Evolutionary conservation across 176 grass and related monocot species (phyloP).

Genomic region (Luzula sylvatica): DNA sequence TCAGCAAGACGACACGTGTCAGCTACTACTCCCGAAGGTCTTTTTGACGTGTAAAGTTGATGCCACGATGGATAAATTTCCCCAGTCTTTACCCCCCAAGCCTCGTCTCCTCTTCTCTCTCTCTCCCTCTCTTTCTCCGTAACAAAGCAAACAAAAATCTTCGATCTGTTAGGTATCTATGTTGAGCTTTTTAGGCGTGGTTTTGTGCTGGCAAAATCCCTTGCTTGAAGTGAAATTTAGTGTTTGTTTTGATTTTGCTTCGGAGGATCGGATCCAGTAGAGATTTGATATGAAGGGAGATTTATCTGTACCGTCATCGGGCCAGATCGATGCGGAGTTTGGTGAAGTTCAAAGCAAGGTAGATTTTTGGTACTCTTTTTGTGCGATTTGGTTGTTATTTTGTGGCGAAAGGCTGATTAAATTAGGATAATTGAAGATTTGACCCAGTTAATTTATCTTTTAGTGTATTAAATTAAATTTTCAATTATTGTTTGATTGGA

Average conservation of each 20-base stretch:
- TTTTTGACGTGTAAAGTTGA: constrained; percentile 50
- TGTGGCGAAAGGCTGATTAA: too few species aligned
- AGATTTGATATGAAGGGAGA: background rate
- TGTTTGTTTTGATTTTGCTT: background rate
- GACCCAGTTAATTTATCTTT: too few species aligned
- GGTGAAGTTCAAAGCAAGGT: constrained; percentile 21
- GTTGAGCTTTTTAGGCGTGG: background rate
- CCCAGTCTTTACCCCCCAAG: too few species aligned
- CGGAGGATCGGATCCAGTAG: too few species aligned
- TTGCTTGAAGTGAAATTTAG: background rate
- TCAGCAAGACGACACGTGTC: constrained; percentile 26
- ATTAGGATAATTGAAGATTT: too few species aligned
- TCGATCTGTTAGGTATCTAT: background rate
- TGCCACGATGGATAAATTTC: constrained; percentile 52
- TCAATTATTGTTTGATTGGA: background rate
- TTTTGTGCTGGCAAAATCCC: background rate
- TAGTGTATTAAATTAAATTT: constrained; percentile 1
- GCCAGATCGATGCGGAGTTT: background rate
- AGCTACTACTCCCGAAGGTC: background rate
- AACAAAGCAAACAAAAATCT: background rate
- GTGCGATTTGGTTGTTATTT: too few species aligned
- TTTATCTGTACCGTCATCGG: background rate
- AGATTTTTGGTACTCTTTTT: background rate
- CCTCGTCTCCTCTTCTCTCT: background rate
- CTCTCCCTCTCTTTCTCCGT: background rate